Evolutionary conservation across 441 rosid species (phyloP), one percentile per base, ranked within the genome.

Genomic region (Gossypium schwendimanii): DNA sequence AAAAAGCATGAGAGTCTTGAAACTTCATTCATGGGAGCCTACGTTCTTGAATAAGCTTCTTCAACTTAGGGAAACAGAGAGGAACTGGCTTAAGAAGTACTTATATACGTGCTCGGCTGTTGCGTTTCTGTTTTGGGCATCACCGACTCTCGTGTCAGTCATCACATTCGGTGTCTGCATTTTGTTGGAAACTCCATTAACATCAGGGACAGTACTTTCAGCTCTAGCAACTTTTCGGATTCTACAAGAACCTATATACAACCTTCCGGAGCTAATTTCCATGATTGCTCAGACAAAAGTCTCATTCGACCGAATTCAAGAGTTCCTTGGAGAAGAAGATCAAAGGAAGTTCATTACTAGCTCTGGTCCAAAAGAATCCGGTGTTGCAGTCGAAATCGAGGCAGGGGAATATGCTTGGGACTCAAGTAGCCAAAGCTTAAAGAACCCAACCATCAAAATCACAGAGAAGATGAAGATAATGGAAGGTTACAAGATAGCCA

Each of bases 161-260:
- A 57, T 83, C n/a, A 86, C 94, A 3, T 89, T 89, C 17, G 82
- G 89, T 14, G 83, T 85, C 31, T 86, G 89, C 75, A 72, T 86
- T 53, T 60, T 84, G 31, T 21, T 81, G 10, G 76, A 81, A 54
- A 79, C 80, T 21, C 81, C 87, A 36, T 74, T 84, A 68, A 81
- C 90, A 50, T 78, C 91, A 0, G 91, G 87, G 6, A 81, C 80
- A 4, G 91, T 89, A 4, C 86, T 91, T 54, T 88, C 94, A 1
- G 88, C 90, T 28, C 69, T 91, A 36, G 97, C 93, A 14, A 91
- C 97, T 6, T 87, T 89, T 59, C 74, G 87, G 50, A 87, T 91
- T 64, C 73, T 89, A 62, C 89, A 88, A 66, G 94, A 88, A 6
- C 93, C 97, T 1, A 84, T 88, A 14, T 84, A 82, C 18, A 86